phyloP scores from a whole-genome alignment of 352 stramenopile species.

The Aphanomyces cochlioides region DNA sequence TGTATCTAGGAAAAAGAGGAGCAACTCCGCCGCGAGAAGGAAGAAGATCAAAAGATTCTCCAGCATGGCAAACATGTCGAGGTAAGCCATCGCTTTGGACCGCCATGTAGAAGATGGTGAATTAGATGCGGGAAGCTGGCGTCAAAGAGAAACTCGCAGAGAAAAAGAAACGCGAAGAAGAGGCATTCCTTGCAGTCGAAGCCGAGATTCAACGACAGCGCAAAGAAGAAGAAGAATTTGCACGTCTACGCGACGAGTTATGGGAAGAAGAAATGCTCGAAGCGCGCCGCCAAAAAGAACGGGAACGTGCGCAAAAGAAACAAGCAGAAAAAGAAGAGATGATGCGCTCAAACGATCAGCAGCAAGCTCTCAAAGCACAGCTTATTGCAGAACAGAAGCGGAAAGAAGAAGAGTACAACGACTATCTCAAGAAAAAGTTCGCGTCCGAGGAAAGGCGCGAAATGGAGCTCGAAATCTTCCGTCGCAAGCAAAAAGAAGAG shows the following conservation, averaged over 20 bases:
- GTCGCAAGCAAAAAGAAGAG: slow-evolving; percentile 57
- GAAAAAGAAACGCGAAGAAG: slow-evolving; percentile 65
- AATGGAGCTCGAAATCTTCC: slow-evolving; percentile 59
- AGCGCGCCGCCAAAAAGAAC: slow-evolving; percentile 47
- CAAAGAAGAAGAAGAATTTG: slow-evolving; percentile 84
- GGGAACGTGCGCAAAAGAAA: slow-evolving; percentile 68
- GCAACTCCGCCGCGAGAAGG: slow-evolving; percentile 14
- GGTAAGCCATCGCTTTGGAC: slow-evolving; percentile 8
- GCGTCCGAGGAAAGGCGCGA: slow-evolving; percentile 58
- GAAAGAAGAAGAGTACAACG: slow-evolving; percentile 70
- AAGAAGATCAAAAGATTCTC: slow-evolving; percentile 47
- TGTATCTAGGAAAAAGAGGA: slow-evolving; percentile 22
- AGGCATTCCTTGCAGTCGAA: slow-evolving; percentile 71
- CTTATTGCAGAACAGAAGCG: slow-evolving; percentile 51
- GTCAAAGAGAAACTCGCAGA: slow-evolving; percentile 60
- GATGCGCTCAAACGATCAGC: slow-evolving; percentile 79
- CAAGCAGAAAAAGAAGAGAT: slow-evolving; percentile 63
- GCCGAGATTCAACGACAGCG: slow-evolving; percentile 79
- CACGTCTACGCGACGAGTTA: slow-evolving; percentile 83
- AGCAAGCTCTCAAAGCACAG: slow-evolving; percentile 57
- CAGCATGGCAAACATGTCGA: slow-evolving; percentile 52
- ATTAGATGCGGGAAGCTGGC: slow-evolving; percentile 38
- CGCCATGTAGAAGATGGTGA: background rate
- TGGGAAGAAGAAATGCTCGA: slow-evolving; percentile 88
- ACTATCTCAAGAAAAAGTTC: slow-evolving; percentile 57